Conservation (phyloP, 306 rosid genomes). For the Fragaria vesca region DNA sequence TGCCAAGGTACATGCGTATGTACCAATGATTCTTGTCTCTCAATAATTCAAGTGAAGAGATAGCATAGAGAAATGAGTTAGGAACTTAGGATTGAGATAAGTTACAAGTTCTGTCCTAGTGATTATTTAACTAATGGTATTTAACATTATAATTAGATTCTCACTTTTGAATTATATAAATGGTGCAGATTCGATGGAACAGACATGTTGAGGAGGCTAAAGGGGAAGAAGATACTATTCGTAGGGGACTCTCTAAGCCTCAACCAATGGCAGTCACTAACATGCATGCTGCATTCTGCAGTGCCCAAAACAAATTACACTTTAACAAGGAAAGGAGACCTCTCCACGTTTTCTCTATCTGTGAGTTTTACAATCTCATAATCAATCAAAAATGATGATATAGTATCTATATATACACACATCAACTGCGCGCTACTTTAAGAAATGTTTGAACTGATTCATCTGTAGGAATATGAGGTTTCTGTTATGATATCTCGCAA, state of each 20-base stretch:
- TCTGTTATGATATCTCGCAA: constrained; percentile 30
- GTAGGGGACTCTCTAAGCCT: constrained; percentile 51
- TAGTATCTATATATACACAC: background rate
- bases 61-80: background rate
- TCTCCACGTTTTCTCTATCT: constrained; percentile 29
- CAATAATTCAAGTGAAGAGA: background rate
- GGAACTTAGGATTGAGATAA: too few relatives aligned
- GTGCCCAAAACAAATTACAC: constrained; percentile 33
- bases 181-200: constrained; percentile 30
- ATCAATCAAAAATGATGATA: background rate
- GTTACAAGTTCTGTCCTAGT: too few relatives aligned
- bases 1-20: constrained; percentile 31
- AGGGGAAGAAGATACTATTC: constrained; percentile 45
- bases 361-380: constrained; percentile 16
- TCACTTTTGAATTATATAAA: background rate
- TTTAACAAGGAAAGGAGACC: constrained; percentile 23
- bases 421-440: background rate
- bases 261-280: constrained; percentile 54
- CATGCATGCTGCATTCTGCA: constrained; percentile 44
- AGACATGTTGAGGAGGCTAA: constrained; percentile 33
- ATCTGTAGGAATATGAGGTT: constrained; percentile 32
- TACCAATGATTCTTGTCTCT: background rate
- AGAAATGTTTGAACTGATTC: background rate
- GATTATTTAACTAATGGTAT: too few relatives aligned
- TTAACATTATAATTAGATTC: background rate